A percentile compares a stretch with the other conserved stretches of the same genome.
These are phyloP conservation scores for Cornus suecica DNA, from an alignment of 148 eudicot species.

Conservation along the genomic window DNA sequence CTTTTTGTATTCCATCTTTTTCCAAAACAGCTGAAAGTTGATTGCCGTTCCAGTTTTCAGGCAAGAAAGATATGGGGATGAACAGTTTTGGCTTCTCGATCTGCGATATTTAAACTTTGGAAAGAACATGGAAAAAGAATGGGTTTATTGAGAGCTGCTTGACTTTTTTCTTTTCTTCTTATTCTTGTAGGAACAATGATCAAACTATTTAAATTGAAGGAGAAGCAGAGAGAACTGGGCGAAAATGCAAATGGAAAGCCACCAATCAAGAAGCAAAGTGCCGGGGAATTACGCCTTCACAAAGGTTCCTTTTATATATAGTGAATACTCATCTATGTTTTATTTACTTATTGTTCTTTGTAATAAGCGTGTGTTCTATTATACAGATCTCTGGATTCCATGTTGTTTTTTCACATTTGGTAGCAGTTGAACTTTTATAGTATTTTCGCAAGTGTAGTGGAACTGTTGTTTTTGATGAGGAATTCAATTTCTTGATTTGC, in stretches of 20 bases:
- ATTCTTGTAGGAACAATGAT: slow-evolving; percentile 52
- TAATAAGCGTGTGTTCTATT: background rate
- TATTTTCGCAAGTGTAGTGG: background rate
- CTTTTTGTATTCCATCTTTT: no score
- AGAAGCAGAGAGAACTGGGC: slow-evolving; percentile 66
- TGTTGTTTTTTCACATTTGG: background rate
- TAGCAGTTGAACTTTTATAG: no score
- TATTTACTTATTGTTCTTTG: background rate
- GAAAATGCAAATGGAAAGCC: slow-evolving; percentile 66
- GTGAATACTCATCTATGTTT: no score
- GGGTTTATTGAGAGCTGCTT: background rate
- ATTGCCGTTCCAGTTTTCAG: no score
- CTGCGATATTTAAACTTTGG: no score
- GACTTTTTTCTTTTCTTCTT: background rate
- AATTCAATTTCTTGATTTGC: background rate
- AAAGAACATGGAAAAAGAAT: no score
- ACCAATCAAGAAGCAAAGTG: slow-evolving; percentile 67
- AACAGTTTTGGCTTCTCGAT: no score
- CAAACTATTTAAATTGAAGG: slow-evolving; percentile 67
- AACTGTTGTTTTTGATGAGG: background rate
- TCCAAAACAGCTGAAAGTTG: no score
- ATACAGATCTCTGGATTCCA: no score
- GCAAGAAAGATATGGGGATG: no score
- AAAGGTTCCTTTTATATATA: slow-evolving; percentile 37
- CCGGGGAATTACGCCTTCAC: slow-evolving; percentile 70